phyloP scores from a whole-genome alignment of 108 stramenopile genomes.

The Nitzschia palea region DNA sequence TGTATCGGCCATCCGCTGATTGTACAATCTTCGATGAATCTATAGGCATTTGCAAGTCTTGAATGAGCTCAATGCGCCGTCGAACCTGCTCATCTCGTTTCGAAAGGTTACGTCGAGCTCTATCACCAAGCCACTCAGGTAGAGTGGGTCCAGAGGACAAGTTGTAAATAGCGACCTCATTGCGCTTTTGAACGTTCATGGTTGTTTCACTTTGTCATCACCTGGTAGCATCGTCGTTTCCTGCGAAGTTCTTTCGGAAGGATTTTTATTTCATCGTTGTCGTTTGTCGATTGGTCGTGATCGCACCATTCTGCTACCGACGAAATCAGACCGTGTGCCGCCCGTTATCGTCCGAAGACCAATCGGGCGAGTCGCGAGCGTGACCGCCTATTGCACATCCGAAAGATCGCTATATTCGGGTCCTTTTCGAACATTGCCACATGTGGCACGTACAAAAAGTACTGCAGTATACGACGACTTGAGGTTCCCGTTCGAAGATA shows the following conservation, averaged over 20 bases:
- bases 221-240: not conserved
- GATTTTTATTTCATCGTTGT: not conserved
- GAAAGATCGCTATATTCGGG: constrained; percentile 1
- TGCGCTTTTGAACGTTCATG: constrained; percentile 89
- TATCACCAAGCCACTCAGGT: constrained; percentile 97
- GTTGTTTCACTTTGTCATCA: constrained; percentile 3
- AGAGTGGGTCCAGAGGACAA: constrained; percentile 87
- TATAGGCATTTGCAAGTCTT: constrained; percentile 97
- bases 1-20: constrained; percentile 85
- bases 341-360: too few species aligned
- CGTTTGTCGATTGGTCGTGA: too few species aligned
- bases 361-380: too few species aligned
- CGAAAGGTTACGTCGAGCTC: constrained; percentile 86
- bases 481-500: not conserved
- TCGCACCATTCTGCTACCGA: too few species aligned
- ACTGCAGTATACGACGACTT: not conserved
- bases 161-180: constrained; percentile 88
- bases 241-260: not conserved
- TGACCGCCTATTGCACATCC: not conserved
- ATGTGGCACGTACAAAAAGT: too few species aligned
- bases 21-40: constrained; percentile 79
- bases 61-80: constrained; percentile 94
- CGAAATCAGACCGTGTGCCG: too few species aligned
- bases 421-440: not conserved
- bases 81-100: constrained; percentile 90